Percentiles rank a stretch among this genome's conserved stretches.
Conservation (phyloP, 495 filamentous ascomycete species). For the Neurospora pannonica region DNA sequence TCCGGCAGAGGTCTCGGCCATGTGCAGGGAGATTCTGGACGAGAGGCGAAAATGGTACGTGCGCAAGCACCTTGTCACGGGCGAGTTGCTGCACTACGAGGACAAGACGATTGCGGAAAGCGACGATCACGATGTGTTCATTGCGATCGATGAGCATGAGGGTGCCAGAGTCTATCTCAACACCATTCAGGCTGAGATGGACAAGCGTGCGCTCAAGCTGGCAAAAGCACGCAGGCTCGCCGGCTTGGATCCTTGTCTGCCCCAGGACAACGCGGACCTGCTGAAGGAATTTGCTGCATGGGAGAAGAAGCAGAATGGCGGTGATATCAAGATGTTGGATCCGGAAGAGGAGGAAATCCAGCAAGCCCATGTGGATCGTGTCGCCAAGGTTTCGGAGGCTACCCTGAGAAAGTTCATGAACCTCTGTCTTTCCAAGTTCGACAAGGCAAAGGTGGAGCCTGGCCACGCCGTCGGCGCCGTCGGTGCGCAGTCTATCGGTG, state of each 20-base stretch:
- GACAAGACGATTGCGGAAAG: slow-evolving; percentile 51
- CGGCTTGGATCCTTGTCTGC: slow-evolving; percentile 26
- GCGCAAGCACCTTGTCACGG: slow-evolving; percentile 44
- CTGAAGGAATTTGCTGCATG: slow-evolving; percentile 8
- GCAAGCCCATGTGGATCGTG: slow-evolving; percentile 47
- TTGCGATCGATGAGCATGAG: slow-evolving; percentile 69
- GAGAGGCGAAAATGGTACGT: slow-evolving; percentile 54
- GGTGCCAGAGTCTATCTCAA: slow-evolving; percentile 74
- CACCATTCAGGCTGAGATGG: slow-evolving; percentile 62
- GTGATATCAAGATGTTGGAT: slow-evolving; percentile 3
- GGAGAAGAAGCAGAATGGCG: slow-evolving; percentile 6
- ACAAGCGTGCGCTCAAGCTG: slow-evolving; percentile 37
- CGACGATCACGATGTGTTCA: slow-evolving; percentile 18
- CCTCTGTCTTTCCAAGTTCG: slow-evolving; percentile 82
- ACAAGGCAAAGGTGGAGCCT: slow-evolving; percentile 79
- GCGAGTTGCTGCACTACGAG: slow-evolving; percentile 48
- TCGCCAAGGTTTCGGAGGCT: slow-evolving; percentile 67
- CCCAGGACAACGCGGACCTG: slow-evolving; percentile 10
- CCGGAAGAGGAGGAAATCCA: slow-evolving; percentile 2
- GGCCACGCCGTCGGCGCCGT: slow-evolving; percentile 97
- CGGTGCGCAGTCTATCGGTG: slow-evolving; percentile 94
- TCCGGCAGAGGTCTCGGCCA: slow-evolving; percentile 60
- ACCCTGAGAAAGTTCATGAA: slow-evolving; percentile 67
- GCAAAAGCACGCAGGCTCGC: slow-evolving; percentile 36
- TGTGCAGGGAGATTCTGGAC: slow-evolving; percentile 54